phyloP scores from a whole-genome alignment of 2,329 filamentous ascomycete species.

The Aureobasidium pullulans region DNA sequence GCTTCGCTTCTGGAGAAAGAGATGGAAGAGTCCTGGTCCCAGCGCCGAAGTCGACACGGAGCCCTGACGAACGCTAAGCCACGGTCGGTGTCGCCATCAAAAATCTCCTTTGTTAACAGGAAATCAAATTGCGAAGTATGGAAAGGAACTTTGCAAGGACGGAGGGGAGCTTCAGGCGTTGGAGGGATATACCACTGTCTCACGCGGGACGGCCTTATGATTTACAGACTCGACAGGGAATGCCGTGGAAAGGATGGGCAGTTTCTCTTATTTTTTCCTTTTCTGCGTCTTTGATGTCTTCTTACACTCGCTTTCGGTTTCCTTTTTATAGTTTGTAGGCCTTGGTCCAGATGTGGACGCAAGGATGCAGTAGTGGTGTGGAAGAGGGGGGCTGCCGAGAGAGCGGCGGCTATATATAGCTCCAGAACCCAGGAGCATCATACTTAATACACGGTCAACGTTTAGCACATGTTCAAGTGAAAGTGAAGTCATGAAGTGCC shows the following conservation, averaged over 20 bases:
- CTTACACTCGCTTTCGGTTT: not conserved
- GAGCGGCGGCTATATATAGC: not conserved
- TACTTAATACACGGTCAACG: not conserved
- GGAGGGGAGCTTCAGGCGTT: not conserved
- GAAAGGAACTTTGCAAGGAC: not conserved
- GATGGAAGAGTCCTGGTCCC: conserved; percentile 11
- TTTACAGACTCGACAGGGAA: conserved; percentile 2
- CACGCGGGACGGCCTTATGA: conserved; percentile 13
- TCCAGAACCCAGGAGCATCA: not conserved
- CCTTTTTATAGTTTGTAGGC: not conserved
- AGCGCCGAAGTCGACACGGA: conserved; percentile 2
- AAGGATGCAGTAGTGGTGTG: not conserved
- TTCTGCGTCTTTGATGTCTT: not conserved
- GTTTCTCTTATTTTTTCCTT: not conserved
- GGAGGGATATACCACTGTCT: conserved; percentile 11
- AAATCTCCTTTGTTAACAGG: conserved; percentile 5
- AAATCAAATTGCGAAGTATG: not conserved
- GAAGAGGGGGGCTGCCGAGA: not conserved
- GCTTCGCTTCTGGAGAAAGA: conserved; percentile 31
- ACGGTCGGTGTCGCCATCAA: not conserved
- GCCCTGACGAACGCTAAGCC: not conserved
- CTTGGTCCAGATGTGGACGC: not conserved
- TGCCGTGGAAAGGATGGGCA: not conserved
- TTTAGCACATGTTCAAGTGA: not conserved
- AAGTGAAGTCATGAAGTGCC: not conserved